Evolutionary conservation across 768 basidiomycete genomes (phyloP), one percentile per base, ranked within the genome.

Genomic region (Tremella fuciformis): DNA sequence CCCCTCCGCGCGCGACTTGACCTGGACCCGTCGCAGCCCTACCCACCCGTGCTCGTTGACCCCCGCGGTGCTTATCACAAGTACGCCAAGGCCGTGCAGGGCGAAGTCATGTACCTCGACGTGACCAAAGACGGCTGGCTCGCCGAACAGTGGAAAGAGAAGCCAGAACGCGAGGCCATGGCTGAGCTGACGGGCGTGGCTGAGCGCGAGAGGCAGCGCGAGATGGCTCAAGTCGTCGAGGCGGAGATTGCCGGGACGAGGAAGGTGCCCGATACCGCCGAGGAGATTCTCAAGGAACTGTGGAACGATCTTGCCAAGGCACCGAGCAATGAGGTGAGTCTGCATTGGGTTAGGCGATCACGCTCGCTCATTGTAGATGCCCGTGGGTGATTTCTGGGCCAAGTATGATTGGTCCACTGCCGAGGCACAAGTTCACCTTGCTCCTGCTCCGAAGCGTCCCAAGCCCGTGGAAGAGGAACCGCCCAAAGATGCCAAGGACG

Each of bases 51-150:
- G 56, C 25, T 57, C 19, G 62, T 60, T n/a, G 71, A 73, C 47
- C 71, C 71, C 2, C 56, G 71, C 18, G 71, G 71, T 3, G 71
- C 71, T 7, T 70, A 73, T 48, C 47, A 66, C 63, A 64, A 65
- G 25, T 73, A 73, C 51, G 68, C 71, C 15, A 58, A 61, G 42
- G 66, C 60, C 2, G 61, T 63, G 3, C 51, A 62, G 29, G 38
- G 9, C 29, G 66, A 73, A 26, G 24, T 50, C 18, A 63, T 70
- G n/a, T 64, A 58, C 39, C 53, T 73, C 39, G 71, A 73, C 40
- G 62, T 73, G 0, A 73, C 71, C 25, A 70, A 70, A 51, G 71
- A 73, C 42, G 71, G 71, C 24, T 73, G 71, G 71, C 42, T 73
- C 21, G 51, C 52, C 18, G 68, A 73, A 50, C 71, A 73, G 37